Base-by-base conservation (phyloP, 2,329 filamentous ascomycete genomes). In the Thielaviopsis populi region DNA sequence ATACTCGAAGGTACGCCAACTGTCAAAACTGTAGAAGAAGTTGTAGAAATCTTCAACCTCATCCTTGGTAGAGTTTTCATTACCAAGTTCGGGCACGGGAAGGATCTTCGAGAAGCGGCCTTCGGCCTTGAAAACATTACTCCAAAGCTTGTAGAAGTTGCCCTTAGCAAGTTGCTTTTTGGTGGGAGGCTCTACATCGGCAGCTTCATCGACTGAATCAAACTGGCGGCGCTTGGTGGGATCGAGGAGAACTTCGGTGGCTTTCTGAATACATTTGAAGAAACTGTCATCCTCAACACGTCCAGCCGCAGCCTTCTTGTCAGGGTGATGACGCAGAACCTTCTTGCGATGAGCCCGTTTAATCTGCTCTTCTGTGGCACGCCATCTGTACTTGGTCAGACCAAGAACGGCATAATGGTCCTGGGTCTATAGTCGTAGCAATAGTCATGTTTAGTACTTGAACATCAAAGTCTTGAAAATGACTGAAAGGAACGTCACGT, bases 231-330 rank as follows among this genome's bases (percentile, higher is more conserved):
- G 89, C 79, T 90, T 95, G 74, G 86, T 81, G 61, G 94, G 94
- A 78, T 99, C 94, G 63, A 90, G 83, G 19, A 99, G 87, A 62
- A 97, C 83, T 72, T 99, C 94, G 70, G 88, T 92, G 65, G 94
- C 94, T 77, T 96, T 96, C 75, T 99, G 95, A 75, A 99, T 99
- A 77, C 95, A 99, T 83, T 99, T 99, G 87, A 99, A 99, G 82
- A 99, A 99, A 75, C 88, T 89, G 76, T 99, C 94, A 76, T 96
- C 92, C 71, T 97, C 91, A 69, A 84, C 83, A 71, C 84, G 83
- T 67, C 94, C 94, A 59, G 86, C 83, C 33, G 94, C 94, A 17
- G 95, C 94, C 80, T 95, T 95, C 86, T 99, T 99, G 76, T 99
- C 94, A 67, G 94, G 94, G 77, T 99, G 94, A 76, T 99, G 94